Conservation (phyloP, 441 rosid species). For the Manihot esculenta region DNA sequence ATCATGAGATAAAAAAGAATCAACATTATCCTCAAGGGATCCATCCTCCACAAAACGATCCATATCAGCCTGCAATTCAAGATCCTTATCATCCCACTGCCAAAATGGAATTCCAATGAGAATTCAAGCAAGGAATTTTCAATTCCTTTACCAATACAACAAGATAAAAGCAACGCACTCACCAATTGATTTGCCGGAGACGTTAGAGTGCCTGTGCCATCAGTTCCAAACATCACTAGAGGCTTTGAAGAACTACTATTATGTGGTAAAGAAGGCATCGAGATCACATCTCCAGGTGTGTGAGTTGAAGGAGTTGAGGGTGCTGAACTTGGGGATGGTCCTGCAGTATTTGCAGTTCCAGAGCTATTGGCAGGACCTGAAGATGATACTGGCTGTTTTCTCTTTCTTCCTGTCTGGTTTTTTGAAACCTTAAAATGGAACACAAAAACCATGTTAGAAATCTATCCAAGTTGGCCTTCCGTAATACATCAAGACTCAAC, state of each 20-base stretch:
- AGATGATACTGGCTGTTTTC: constrained; percentile 80
- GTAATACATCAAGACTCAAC: not conserved
- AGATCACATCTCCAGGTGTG: constrained; percentile 85
- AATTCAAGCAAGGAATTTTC: constrained; percentile 34
- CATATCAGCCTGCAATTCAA: constrained; percentile 86
- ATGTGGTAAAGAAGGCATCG: constrained; percentile 74
- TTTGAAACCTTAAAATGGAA: constrained; percentile 61
- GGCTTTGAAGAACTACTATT: constrained; percentile 74
- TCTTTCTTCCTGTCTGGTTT: constrained; percentile 75
- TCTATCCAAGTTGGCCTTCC: constrained; percentile 6
- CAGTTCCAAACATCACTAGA: constrained; percentile 57
- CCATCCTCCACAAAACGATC: constrained; percentile 85
- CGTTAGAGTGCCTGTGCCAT: constrained; percentile 66
- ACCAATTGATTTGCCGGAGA: constrained; percentile 89
- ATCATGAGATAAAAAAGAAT: constrained; percentile 75
- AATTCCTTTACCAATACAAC: constrained; percentile 30
- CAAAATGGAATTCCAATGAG: constrained; percentile 47
- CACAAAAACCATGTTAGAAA: constrained; percentile 33
- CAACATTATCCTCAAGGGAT: constrained; percentile 77
- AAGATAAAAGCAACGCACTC: constrained; percentile 29
- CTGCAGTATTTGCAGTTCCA: constrained; percentile 80
- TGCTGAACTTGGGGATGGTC: constrained; percentile 83
- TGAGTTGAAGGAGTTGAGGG: constrained; percentile 89
- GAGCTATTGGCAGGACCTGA: constrained; percentile 86
- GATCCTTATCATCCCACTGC: constrained; percentile 60